Base-by-base conservation (phyloP, 2,329 filamentous ascomycete genomes). In the Coniochaeta prunicola region DNA sequence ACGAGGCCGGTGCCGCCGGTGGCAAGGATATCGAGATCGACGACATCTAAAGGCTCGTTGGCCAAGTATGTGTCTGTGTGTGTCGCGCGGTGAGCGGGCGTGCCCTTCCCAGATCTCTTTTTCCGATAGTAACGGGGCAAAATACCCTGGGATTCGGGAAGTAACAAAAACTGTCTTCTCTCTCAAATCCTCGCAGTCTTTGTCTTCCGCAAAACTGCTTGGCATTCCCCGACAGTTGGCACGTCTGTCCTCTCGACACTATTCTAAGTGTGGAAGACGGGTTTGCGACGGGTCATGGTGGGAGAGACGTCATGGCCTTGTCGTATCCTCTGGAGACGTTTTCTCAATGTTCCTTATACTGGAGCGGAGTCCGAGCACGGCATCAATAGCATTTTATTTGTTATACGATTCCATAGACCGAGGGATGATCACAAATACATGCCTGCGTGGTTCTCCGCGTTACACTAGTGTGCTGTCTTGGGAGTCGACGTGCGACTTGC, bases 1-100 rank as follows among this genome's bases (percentile, higher is more conserved):
- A 79, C 57, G 81, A 77, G 57, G 78, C 72, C 55, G 79, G 75
- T 60, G 80, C 78, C 69, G 83, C 81, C 64, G 85, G 82, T 65
- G 75, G 74, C 72, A 92, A 91, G 80, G 91, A 96, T 68, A 87
- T 97, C 70, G 91, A 96, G 74, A 91, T 96, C 73, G 93, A 97
- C 79, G 92, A 97, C 76, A 96, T 97, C 75, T 97, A 86, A 84
- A n/a, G 71, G 45, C 15, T 53, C 31, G 31, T 34, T 7, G 31
- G 7, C 31, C 31, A 13, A 34, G n/a, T n/a, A n/a, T n/a, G n/a
- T n/a, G n/a, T n/a, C n/a, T n/a, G n/a, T n/a, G n/a, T n/a, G n/a
- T n/a, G n/a, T 38, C 36, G 36, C n/a, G 36, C 36, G 33, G 15
- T 15, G 3, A 2, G 15, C 15, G 53, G 53, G 53, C 21, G 53